Evolutionary conservation across 2,329 filamentous ascomycete species (phyloP), one percentile per base, ranked within the genome.

Genomic region (Aspergillus piperis): DNA sequence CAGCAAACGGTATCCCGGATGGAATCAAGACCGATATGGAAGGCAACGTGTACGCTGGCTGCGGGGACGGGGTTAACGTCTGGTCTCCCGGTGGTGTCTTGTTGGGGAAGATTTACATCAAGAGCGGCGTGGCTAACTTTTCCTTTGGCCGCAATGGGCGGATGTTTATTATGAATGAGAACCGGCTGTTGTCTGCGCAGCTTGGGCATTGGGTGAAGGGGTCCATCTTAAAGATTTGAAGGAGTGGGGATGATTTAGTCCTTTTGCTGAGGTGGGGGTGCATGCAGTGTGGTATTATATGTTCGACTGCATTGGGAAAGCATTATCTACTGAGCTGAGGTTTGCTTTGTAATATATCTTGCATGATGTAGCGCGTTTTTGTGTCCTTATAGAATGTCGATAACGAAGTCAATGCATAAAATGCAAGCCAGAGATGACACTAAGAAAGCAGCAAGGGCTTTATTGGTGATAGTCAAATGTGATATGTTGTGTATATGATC

Each of bases 91-190:
- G 75, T 2, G 83, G 83, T 0, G 75, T 66, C 3, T 63, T 83
- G 25, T 78, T 89, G 62, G 75, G 81, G 2, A 88, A 86, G 73
- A 83, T 89, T 42, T 81, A 82, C 65, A 72, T 84, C 0, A 80
- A 80, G 0, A 76, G 77, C 13, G 76, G 72, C 0, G 73, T 71
- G 3, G 78, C 80, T 11, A 84, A 83, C 64, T 83, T 83, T 68
- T 77, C 80, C 62, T 83, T 83, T 64, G 80, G 72, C 69, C 59
- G 74, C 74, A 8, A 72, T 6, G 68, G 68, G 1, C 61, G 66
- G 21, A 64, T 71, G 8, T 69, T 82, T 39, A 69, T 83, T 8
- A 77, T 82, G 61, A 78, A 81, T 8, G 80, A 81, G 59, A 73
- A 78, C 62, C 75, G 69, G 48, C 63, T 83, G 7, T 83, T 79